Percentiles rank a stretch among this genome's conserved stretches.
Conservation (phyloP, 2,329 filamentous ascomycete genomes). For the Penicillium sp. region DNA sequence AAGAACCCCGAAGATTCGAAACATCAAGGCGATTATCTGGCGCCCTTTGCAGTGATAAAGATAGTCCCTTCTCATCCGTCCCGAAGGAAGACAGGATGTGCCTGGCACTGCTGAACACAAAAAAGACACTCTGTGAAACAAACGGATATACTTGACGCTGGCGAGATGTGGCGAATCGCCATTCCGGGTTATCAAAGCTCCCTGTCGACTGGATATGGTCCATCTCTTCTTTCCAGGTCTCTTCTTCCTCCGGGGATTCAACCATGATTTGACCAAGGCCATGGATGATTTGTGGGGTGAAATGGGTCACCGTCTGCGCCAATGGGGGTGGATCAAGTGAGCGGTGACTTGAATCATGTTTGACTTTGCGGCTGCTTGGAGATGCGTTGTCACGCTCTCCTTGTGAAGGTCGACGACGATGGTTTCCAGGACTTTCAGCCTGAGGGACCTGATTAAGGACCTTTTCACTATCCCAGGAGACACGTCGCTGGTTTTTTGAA, state of each 20-base stretch:
- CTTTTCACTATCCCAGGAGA: constrained; percentile 43
- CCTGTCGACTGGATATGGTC: constrained; percentile 37
- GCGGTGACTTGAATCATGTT: constrained; percentile 7
- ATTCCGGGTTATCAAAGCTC: constrained; percentile 39
- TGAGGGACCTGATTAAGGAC: constrained; percentile 29
- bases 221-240: constrained; percentile 41
- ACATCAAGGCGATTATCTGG: constrained; percentile 27
- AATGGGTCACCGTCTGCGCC: constrained; percentile 37
- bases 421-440: constrained; percentile 10
- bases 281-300: constrained; percentile 40
- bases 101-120: constrained; percentile 41
- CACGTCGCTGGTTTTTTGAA: constrained; percentile 34
- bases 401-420: constrained; percentile 7
- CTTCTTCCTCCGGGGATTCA: constrained; percentile 37
- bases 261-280: constrained; percentile 39
- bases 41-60: constrained; percentile 1
- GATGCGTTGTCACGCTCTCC: constrained; percentile 17
- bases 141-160: constrained; percentile 44
- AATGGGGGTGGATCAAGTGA: constrained; percentile 14
- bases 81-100: constrained; percentile 46
- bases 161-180: constrained; percentile 37
- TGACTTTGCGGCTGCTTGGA: constrained; percentile 21
- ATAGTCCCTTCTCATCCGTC: constrained; percentile 12
- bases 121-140: constrained; percentile 47
- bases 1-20: constrained; percentile 31